These are phyloP conservation scores for Rubus parviflorus DNA, from an alignment of 306 rosid species.

Conservation along the genomic window DNA sequence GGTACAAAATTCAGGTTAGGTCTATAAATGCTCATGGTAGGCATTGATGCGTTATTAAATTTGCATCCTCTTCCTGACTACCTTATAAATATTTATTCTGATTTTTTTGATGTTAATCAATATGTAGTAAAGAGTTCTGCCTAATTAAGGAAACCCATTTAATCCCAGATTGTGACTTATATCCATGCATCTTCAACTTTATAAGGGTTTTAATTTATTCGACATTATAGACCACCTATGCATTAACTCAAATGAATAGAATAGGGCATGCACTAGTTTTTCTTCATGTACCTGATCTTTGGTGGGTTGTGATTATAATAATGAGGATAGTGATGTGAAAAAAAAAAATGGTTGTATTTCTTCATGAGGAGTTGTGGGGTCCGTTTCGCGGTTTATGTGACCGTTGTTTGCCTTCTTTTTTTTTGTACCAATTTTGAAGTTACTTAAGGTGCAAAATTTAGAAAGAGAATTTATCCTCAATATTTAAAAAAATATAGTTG, in stretches of 20 bases:
- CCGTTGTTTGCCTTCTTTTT: no score
- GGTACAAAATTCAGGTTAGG: conserved; percentile 37
- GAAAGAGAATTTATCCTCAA: no score
- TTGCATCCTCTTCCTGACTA: conserved; percentile 21
- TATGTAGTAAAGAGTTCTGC: background rate
- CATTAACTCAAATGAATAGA: conserved; percentile 41
- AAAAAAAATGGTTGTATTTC: no score
- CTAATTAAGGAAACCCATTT: conserved; percentile 19
- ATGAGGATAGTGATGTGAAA: conserved; percentile 14
- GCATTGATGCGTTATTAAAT: conserved; percentile 21
- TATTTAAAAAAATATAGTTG: conserved; percentile 20
- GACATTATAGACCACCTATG: conserved; percentile 4
- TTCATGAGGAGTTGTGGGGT: no score
- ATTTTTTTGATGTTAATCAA: background rate
- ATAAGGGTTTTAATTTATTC: conserved; percentile 10
- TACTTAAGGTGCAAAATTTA: no score
- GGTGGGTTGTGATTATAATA: conserved; percentile 11
- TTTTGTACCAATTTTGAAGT: no score
- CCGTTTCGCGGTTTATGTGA: no score
- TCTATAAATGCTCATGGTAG: conserved; percentile 36
- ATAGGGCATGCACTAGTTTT: background rate
- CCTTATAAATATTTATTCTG: background rate
- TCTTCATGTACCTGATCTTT: background rate
- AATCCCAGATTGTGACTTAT: conserved; percentile 30
- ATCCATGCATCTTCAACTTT: conserved; percentile 12